Conservation (phyloP, 1,284 basidiomycete species). For the Microbotryum scabiosae region DNA sequence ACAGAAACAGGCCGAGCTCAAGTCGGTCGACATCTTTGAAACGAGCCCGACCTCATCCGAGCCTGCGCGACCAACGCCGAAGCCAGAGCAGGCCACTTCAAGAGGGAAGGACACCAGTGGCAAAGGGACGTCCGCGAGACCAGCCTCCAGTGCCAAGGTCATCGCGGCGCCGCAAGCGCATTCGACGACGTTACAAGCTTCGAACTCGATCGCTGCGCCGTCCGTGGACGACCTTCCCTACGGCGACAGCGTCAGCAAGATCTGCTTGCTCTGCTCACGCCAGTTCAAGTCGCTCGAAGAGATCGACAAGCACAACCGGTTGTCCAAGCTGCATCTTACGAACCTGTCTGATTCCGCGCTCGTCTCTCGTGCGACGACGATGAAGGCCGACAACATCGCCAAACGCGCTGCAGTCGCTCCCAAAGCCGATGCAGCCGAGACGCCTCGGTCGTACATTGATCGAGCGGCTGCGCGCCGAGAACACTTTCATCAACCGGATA, state of each 20-base stretch:
- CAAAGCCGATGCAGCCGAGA: slow-evolving; percentile 26
- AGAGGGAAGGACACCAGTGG: too few species aligned
- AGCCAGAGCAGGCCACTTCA: too few species aligned
- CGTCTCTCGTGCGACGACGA: neutral
- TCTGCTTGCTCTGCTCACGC: slow-evolving; percentile 79
- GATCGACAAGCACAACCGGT: slow-evolving; percentile 73
- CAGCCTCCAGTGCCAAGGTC: too few species aligned
- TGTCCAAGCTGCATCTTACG: slow-evolving; percentile 88
- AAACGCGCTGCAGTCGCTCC: slow-evolving; percentile 21
- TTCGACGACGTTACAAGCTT: slow-evolving; percentile 8
- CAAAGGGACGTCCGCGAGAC: too few species aligned
- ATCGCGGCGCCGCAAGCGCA: too few species aligned
- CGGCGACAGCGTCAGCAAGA: slow-evolving; percentile 50
- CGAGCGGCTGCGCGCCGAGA: slow-evolving; percentile 78
- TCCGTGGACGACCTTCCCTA: slow-evolving; percentile 59
- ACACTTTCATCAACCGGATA: slow-evolving; percentile 80
- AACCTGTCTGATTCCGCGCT: slow-evolving; percentile 34
- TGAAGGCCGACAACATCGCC: slow-evolving; percentile 21
- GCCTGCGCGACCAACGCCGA: too few species aligned
- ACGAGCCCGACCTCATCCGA: too few species aligned
- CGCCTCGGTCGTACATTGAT: slow-evolving; percentile 78
- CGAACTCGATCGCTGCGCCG: slow-evolving; percentile 40
- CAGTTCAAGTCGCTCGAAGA: slow-evolving; percentile 81
- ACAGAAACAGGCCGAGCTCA: slow-evolving; percentile 76
- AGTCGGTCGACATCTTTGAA: neutral